Evolutionary conservation across 2,329 filamentous ascomycete species (phyloP), one percentile per base, ranked within the genome.

Genomic region (Venturia nashicola): DNA sequence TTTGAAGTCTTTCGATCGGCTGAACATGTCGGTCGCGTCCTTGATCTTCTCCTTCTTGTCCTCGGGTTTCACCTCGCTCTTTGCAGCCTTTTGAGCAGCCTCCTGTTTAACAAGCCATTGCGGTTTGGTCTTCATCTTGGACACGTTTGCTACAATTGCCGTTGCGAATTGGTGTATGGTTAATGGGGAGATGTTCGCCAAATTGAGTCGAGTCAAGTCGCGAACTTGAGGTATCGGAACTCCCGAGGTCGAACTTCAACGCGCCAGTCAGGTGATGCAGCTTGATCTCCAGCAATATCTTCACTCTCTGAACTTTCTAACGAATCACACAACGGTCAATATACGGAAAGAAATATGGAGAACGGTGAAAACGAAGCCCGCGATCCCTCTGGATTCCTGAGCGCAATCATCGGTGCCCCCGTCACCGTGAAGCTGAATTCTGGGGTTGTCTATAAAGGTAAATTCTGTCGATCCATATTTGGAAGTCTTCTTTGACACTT

Each of bases 391-490:
- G 87, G 89, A 69, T 99, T 99, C 76, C 81, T 99, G 65, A 86
- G 89, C 76, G 91, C 96, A 73, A 96, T 99, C 73, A 96, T 96
- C 72, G 92, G 93, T 66, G 90, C 91, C 68, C 86, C 91, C 44
- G 94, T 99, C 68, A 95, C 91, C 1, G 93, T 99, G 69, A 97
- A 97, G 79, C 83, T 99, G 70, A 99, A 99, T 79, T 97, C 92
- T n/a, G 94, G 94, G 63, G 91, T 97, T 66, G 87, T 97, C 67
- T 99, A 97, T 83, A 97, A 94, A 83, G 94, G 93, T 93, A 71
- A 46, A 69, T 7, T 20, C n/a, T 39, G 8, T 14, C 4, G 3
- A 20, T 23, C 42, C 42, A 55, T 44, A n/a, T 20, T 61, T 20
- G 12, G 27, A 20, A 16, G 43, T 18, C 7, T 2, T 16, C 27